Percentiles rank a stretch among this genome's conserved stretches.
Conservation (phyloP, 192 early-diverging fungal species). For the Kickxella alabastrina region DNA sequence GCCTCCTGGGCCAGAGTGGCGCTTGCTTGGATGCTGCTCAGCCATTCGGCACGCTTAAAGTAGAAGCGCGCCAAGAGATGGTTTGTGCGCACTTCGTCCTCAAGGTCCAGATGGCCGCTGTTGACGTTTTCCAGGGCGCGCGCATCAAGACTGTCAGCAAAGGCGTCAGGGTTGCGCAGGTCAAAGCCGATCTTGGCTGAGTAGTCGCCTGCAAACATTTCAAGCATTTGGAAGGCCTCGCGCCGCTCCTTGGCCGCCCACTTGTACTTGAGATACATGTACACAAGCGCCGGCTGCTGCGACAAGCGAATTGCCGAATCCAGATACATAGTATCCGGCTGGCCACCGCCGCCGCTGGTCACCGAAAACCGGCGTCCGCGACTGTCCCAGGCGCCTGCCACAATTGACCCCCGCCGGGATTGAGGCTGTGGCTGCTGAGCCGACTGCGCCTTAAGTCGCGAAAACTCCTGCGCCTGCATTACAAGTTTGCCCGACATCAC, state of each 20-base stretch:
- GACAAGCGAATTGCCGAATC: conserved; percentile 14
- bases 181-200: conserved; percentile 30
- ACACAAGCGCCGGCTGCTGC: conserved; percentile 53
- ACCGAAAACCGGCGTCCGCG: not conserved
- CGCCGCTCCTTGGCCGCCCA: conserved; percentile 22
- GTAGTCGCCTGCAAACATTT: conserved; percentile 73
- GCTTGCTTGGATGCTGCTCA: conserved; percentile 35
- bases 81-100: conserved; percentile 26
- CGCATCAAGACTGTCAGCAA: conserved; percentile 25
- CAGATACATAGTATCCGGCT: not conserved
- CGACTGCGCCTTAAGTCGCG: not conserved
- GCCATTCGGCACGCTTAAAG: conserved; percentile 93
- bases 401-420: not conserved
- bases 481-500: not conserved
- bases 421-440: not conserved
- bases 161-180: conserved; percentile 11
- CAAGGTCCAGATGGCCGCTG: conserved; percentile 1
- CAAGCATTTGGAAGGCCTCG: conserved; percentile 65
- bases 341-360: not conserved
- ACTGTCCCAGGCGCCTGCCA: not conserved
- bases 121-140: not conserved
- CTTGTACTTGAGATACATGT: conserved; percentile 79
- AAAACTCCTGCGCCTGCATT: conserved; percentile 11
- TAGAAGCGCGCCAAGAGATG: conserved; percentile 72
- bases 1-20: conserved; percentile 10